These are phyloP conservation scores for Aspergillus piperis DNA, from an alignment of 2,329 filamentous ascomycete genomes.

Conservation along the genomic window DNA sequence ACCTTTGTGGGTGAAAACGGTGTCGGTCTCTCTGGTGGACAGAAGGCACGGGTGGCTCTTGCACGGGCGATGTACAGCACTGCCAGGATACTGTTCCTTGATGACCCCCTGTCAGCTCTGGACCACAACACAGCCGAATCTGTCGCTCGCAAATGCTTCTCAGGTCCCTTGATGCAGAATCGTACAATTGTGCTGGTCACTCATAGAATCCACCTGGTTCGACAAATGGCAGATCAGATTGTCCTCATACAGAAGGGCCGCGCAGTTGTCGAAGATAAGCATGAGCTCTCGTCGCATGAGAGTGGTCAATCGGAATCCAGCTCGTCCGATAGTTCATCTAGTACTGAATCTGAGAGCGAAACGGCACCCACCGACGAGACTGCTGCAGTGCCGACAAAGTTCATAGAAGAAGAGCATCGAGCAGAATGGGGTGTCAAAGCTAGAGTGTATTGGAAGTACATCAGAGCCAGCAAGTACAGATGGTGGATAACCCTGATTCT, in stretches of 20 bases:
- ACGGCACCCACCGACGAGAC: conserved; percentile 45
- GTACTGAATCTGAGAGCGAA: conserved; percentile 27
- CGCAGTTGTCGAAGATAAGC: conserved; percentile 53
- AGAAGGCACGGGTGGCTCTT: conserved; percentile 62
- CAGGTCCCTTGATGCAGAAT: conserved; percentile 55
- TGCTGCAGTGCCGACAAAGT: conserved; percentile 67
- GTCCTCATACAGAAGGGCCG: conserved; percentile 67
- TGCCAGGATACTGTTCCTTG: conserved; percentile 57
- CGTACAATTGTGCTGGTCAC: conserved; percentile 63
- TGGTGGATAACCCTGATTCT: conserved; percentile 71
- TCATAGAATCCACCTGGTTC: conserved; percentile 70
- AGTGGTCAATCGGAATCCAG: conserved; percentile 25
- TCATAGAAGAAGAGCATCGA: conserved; percentile 75
- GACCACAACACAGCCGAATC: conserved; percentile 66
- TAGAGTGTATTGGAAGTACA: conserved; percentile 79
- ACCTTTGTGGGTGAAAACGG: conserved; percentile 64
- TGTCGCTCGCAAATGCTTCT: conserved; percentile 60
- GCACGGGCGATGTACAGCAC: conserved; percentile 62
- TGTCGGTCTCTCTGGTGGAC: conserved; percentile 62
- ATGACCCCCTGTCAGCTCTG: conserved; percentile 62
- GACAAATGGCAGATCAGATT: conserved; percentile 70
- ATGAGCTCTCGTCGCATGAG: conserved; percentile 47
- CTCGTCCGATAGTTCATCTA: conserved; percentile 13
- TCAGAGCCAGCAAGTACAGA: conserved; percentile 73
- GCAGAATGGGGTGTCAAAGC: conserved; percentile 74